These are phyloP conservation scores for Magnusiomyces paraingens DNA, from an alignment of 1,139 yeast species.

Conservation along the genomic window DNA sequence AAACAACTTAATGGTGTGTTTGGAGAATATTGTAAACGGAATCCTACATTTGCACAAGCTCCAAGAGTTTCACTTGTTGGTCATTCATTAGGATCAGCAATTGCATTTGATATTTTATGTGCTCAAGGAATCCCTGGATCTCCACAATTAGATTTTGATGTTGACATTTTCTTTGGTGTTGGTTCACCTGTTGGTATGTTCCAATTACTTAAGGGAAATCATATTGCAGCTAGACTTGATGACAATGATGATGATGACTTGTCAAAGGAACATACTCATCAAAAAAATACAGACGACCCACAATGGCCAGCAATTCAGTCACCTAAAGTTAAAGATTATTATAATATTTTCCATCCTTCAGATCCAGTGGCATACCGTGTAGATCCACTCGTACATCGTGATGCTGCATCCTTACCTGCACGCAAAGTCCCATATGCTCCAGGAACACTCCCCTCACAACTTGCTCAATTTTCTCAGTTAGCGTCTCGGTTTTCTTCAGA, in stretches of 20 bases:
- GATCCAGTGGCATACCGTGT: slow-evolving; percentile 85
- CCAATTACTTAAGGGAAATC: slow-evolving; percentile 57
- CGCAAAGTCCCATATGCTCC: slow-evolving; percentile 52
- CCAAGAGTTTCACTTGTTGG: slow-evolving; percentile 80
- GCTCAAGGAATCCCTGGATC: slow-evolving; percentile 33
- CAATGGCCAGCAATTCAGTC: not conserved
- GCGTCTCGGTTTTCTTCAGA: slow-evolving; percentile 40
- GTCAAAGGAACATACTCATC: too few species aligned
- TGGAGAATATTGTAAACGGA: slow-evolving; percentile 47
- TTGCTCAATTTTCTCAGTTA: slow-evolving; percentile 34
- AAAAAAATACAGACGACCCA: too few species aligned
- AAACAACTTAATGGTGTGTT: slow-evolving; percentile 57
- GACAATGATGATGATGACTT: not conserved
- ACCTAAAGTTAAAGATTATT: slow-evolving; percentile 47
- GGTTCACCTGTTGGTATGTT: slow-evolving; percentile 90
- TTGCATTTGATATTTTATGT: slow-evolving; percentile 63
- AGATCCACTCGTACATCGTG: slow-evolving; percentile 66
- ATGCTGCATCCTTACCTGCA: slow-evolving; percentile 53
- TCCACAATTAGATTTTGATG: slow-evolving; percentile 53
- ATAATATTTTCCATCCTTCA: slow-evolving; percentile 78
- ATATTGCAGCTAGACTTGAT: slow-evolving; percentile 40
- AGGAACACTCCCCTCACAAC: slow-evolving; percentile 42
- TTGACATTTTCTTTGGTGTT: slow-evolving; percentile 64
- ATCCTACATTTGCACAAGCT: slow-evolving; percentile 53
- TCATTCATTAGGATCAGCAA: slow-evolving; percentile 84